Evolutionary conservation across 73 alveolate genomes (phyloP), one percentile per base, ranked within the genome.

Genomic region (Blepharisma stoltei): DNA sequence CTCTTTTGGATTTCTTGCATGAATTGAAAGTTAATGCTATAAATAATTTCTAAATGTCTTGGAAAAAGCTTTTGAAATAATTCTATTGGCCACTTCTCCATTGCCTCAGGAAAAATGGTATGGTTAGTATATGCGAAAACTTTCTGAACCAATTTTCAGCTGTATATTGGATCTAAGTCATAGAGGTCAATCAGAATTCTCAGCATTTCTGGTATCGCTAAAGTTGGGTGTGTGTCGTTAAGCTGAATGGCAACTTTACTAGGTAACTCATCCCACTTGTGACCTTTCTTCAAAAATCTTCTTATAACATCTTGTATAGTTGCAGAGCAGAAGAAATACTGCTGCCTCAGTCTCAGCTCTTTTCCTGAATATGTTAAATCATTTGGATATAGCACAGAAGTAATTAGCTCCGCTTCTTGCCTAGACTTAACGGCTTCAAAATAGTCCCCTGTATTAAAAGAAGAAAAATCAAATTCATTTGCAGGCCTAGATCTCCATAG

Each of bases 151-250:
- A 93, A 70, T 44, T 76, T 85, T 95, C 97, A 93, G 43, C 97
- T 95, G 11, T 83, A 83, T 85, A 89, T 84, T 46, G 88, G 90
- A 71, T 77, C 89, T 49, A 88, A 86, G 67, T 86, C 90, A 85
- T 93, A 96, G 55, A 77, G 85, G 82, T 93, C 98, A 32, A 89
- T 76, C 21, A 93, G 83, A 8, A 93, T 78, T 77, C 98, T 82
- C 65, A 93, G 84, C 9, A 90, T 81, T 81, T 93, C 98, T 8
- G 90, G 88, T 8, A 89, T 82, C 4, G 98, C 97, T 18, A 93
- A 77, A 18, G 97, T 95, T n/a, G 98, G 98, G 80, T 93, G 98
- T 52, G 98, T 93, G 55, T 93, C 98, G 70, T 93, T 93, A 21
- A 93, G 84, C 75, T 93, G 87, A 11, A 93, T 77, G 7, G 92